These are phyloP conservation scores for Fragaria nilgerrensis DNA, from an alignment of 306 rosid species.

Conservation along the genomic window DNA sequence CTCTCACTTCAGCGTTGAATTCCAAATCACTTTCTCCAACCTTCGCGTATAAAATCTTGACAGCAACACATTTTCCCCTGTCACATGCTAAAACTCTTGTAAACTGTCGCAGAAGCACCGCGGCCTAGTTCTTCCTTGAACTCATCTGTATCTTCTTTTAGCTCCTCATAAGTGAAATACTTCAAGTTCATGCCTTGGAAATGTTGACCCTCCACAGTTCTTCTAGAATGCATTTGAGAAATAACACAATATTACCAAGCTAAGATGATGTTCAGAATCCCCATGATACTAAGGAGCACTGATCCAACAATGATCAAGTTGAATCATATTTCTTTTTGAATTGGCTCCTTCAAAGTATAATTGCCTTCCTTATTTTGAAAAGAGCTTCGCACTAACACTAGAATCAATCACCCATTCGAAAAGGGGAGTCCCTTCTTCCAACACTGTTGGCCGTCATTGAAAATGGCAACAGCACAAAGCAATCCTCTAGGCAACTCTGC, in stretches of 20 bases:
- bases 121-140: conserved; percentile 35
- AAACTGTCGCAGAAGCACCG: conserved; percentile 36
- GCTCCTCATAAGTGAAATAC: conserved; percentile 22
- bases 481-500: conserved; percentile 29
- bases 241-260: not conserved
- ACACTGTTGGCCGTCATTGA: not conserved
- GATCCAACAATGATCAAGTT: conserved; percentile 24
- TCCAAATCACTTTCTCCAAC: conserved; percentile 36
- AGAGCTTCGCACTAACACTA: not conserved
- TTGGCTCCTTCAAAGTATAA: not conserved
- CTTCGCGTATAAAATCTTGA: conserved; percentile 32
- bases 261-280: conserved; percentile 15
- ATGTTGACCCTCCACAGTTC: not conserved
- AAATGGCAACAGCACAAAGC: conserved; percentile 31
- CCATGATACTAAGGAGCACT: conserved; percentile 21
- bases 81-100: conserved; percentile 16
- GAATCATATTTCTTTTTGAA: conserved; percentile 3
- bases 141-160: conserved; percentile 16
- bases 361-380: conserved; percentile 2
- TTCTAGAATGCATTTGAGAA: not conserved
- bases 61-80: conserved; percentile 27
- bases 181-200: conserved; percentile 12
- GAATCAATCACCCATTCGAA: conserved; percentile 13
- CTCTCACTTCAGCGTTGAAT: conserved; percentile 33
- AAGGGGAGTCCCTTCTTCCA: conserved; percentile 32